Conservation (phyloP, 208 protist genomes). For the Pavlovales sp. region DNA sequence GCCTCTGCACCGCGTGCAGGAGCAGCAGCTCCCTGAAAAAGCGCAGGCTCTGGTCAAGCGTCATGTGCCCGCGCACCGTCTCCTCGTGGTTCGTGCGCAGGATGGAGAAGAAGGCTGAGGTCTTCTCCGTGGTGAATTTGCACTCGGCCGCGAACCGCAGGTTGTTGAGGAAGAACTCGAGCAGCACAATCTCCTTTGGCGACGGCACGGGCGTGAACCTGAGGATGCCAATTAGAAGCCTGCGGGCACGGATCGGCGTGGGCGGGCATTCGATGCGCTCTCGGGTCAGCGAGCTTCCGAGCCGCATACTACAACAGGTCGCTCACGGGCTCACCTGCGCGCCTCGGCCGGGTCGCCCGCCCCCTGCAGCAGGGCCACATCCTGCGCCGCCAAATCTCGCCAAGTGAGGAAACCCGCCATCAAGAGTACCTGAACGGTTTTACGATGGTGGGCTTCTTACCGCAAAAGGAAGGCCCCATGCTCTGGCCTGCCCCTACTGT, state of each 20-base stretch:
- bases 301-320: no score
- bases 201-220: background rate
- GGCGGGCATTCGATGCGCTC: no score
- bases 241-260: background rate
- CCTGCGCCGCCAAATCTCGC: no score
- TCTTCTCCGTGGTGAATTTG: constrained; percentile 35
- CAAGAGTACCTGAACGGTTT: no score
- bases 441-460: no score
- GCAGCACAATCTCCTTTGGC: constrained; percentile 3
- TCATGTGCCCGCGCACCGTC: background rate
- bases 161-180: constrained; percentile 17
- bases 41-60: background rate
- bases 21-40: constrained; percentile 46
- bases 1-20: constrained; percentile 48
- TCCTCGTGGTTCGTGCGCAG: constrained; percentile 11
- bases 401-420: no score
- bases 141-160: background rate
- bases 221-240: background rate
- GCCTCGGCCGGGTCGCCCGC: no score
- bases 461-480: no score
- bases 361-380: no score
- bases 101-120: constrained; percentile 36
- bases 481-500: no score
- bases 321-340: no score
- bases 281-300: no score